A percentile compares a stretch with the other conserved stretches of the same genome.
Evolutionary conservation across 192 early-diverging fungal genomes (phyloP).

Genomic region (Helicostylum pulchrum): DNA sequence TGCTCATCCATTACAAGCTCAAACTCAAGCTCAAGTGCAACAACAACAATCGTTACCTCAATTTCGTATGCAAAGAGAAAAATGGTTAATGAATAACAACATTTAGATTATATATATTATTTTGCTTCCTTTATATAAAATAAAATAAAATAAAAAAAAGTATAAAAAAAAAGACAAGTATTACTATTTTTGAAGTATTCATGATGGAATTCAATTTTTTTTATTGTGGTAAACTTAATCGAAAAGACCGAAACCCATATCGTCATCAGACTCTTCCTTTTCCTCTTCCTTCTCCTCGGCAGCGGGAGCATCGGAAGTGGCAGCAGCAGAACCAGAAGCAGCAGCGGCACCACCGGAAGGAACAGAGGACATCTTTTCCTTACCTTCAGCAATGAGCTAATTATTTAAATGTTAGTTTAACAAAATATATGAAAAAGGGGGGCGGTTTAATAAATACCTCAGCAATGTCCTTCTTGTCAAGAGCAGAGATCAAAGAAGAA

Average conservation of each 20-base stretch:
- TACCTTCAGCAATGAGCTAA: conserved; percentile 87
- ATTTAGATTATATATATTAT: not conserved
- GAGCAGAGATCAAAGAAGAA: conserved; percentile 70
- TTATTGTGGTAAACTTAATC: conserved; percentile 63
- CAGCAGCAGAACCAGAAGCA: conserved; percentile 63
- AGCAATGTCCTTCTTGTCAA: conserved; percentile 86
- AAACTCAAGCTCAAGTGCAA: not conserved
- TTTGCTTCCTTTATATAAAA: not conserved
- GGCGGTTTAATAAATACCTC: conserved; percentile 49
- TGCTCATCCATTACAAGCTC: too few relatives aligned
- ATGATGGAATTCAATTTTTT: not conserved
- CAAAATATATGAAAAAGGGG: not conserved
- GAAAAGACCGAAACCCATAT: conserved; percentile 98
- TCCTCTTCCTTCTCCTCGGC: conserved; percentile 79
- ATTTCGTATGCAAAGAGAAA: not conserved
- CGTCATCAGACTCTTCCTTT: conserved; percentile 86
- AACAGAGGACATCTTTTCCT: conserved; percentile 88
- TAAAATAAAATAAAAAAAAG: too few relatives aligned
- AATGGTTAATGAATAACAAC: conserved; percentile 1
- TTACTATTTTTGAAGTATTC: not conserved
- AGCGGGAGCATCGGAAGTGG: conserved; percentile 41
- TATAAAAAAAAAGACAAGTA: not conserved
- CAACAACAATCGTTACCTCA: not conserved
- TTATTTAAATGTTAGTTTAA: not conserved
- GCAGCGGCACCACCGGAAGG: conserved; percentile 86